Evolutionary conservation across 139 green algal genomes (phyloP), one percentile per base, ranked within the genome.

Genomic region (Chlamydomonas sphaeroides): DNA sequence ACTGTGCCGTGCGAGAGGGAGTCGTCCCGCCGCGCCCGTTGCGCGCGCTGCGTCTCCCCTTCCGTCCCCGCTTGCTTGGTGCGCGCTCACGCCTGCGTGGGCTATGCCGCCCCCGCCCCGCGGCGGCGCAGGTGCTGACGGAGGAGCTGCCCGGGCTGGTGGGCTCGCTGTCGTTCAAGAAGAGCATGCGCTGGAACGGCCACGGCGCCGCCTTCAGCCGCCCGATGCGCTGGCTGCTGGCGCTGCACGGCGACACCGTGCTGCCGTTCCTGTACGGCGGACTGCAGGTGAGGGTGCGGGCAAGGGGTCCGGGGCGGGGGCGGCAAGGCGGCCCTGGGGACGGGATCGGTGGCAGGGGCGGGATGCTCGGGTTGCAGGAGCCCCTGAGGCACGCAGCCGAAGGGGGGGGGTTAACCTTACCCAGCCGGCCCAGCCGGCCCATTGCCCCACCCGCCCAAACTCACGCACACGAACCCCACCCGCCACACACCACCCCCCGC

Each of bases 211-310:
- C 93, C 8, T 99, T 96, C 92, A 95, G 88, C 42, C 92, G 97
- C 3, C 97, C 97, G 0, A 62, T 99, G 85, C 90, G 97, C 53
- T 99, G 96, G 97, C 89, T 99, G 71, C 81, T 99, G 63, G 96
- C 95, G 3, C 74, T 99, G 86, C 97, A 99, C 71, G 97, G 96
- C 33, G 83, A 86, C 51, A 65, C 51, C 1, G 77, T 91, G 57
- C 67, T 99, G 65, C 92, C 94, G 53, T 94, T 99, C 62, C 39
- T 56, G 6, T 93, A 88, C 62, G 92, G 79, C 18, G 87, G 84
- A 23, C 85, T 96, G 71, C 76, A 83, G 74, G 69, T 62, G 28
- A 3, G 59, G 7, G 49, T n/a, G 49, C 49, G 49, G 49, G 49
- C 6, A 20, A 20, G 5, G 2, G 49, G 49, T 2, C 25, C 18